Base-by-base conservation (phyloP, 768 basidiomycete genomes). In the Russula earlei region DNA sequence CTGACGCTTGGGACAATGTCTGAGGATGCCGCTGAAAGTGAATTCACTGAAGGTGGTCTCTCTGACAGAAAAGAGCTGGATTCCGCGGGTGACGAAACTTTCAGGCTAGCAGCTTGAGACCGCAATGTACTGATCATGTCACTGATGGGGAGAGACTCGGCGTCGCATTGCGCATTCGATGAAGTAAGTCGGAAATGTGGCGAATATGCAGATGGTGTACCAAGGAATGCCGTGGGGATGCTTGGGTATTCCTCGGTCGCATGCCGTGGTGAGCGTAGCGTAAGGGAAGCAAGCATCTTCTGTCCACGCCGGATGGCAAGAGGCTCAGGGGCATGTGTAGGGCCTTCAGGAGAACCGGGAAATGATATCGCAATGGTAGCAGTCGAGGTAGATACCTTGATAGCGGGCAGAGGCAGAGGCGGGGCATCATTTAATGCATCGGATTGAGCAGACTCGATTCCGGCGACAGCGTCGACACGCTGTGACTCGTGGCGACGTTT, bases 221-320 rank as follows among this genome's bases (percentile, higher is more conserved):
- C 71, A 14, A 69, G 66, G 64, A 76, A 76, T 7, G 75, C 71
- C 15, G 70, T 73, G 6, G 74, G 75, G 14, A 76, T 72, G 49
- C 69, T 70, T 20, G 75, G 74, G 53, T 76, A 76, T 7, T 62
- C 50, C 38, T 63, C 66, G 19, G 43, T 10, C 57, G 56, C 45
- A 64, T 55, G 42, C 62, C 60, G 36, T 54, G 62, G 38, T 33
- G 41, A 17, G 43, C 57, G 44, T 53, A 69, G 54, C 60, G 54
- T 52, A 52, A 70, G 68, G 37, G 74, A 58, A 19, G 61, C 46
- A 20, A 67, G 70, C 4, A 69, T 56, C 34, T 67, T 65, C 63
- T 68, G 67, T 41, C 75, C 75, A 33, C 75, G 69, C 15, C 73
- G 75, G 38, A 69, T 56, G 22, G 75, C 74, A 11, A 76, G 54